These are phyloP conservation scores for Xylaria bambusicola DNA, from an alignment of 495 filamentous ascomycete genomes.

Conservation along the genomic window DNA sequence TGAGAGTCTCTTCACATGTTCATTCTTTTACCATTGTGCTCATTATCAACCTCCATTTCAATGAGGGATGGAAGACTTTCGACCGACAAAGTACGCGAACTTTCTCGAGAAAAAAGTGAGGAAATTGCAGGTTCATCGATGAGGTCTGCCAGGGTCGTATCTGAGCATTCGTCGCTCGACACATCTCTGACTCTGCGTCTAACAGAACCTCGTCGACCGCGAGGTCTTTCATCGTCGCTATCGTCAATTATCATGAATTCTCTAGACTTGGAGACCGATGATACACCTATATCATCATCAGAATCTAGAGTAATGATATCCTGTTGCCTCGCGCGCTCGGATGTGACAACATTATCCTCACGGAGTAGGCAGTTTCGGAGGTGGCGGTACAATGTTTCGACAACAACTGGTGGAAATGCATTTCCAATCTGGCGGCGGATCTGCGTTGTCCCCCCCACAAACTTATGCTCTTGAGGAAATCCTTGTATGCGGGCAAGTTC, in stretches of 20 bases:
- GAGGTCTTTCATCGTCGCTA: neutral
- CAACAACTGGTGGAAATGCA: conserved; percentile 69
- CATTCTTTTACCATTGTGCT: too few species aligned
- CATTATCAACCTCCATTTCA: neutral
- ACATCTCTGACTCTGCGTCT: too few species aligned
- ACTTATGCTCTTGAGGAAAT: conserved; percentile 66
- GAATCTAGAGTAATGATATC: neutral
- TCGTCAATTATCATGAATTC: neutral
- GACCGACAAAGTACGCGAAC: conserved; percentile 2
- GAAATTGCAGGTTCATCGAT: neutral
- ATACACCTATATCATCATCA: neutral
- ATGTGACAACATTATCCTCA: conserved; percentile 45
- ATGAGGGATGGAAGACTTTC: conserved; percentile 8
- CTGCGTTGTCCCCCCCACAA: conserved; percentile 38
- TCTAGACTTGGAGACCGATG: neutral
- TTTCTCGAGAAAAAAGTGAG: neutral
- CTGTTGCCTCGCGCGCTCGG: neutral
- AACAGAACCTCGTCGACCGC: too few species aligned
- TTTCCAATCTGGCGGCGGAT: conserved; percentile 79
- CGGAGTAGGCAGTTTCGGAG: conserved; percentile 56
- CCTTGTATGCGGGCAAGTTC: conserved; percentile 74
- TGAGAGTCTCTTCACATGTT: neutral
- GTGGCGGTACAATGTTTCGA: conserved; percentile 57
- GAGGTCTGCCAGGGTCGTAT: neutral
- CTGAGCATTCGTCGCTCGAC: neutral